Percentiles rank a stretch among this genome's conserved stretches.
These are phyloP conservation scores for Heterobasidion occidentale DNA, from an alignment of 1,284 basidiomycete genomes.

Conservation along the genomic window DNA sequence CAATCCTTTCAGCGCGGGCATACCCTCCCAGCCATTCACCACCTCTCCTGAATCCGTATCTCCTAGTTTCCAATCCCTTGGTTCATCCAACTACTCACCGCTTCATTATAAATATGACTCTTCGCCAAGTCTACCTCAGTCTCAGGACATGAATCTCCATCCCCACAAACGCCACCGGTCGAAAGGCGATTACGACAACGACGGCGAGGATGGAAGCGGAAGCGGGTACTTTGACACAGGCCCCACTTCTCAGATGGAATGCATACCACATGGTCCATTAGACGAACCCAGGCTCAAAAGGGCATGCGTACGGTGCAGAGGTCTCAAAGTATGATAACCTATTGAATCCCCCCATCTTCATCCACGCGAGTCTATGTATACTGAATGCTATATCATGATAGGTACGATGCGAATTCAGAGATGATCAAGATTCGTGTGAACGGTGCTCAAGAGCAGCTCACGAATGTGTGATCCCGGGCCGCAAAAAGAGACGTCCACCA, in stretches of 20 bases:
- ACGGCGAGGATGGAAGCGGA: slow-evolving; percentile 26
- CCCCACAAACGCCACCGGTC: slow-evolving; percentile 22
- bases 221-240: slow-evolving; percentile 6
- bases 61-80: background rate
- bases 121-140: background rate
- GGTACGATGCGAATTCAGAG: slow-evolving; percentile 67
- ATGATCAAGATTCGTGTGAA: slow-evolving; percentile 61
- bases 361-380: background rate
- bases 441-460: slow-evolving; percentile 59
- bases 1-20: background rate
- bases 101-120: background rate
- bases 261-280: background rate
- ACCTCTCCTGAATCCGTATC: background rate
- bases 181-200: slow-evolving; percentile 35
- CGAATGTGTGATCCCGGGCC: slow-evolving; percentile 68
- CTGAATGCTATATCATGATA: slow-evolving; percentile 9
- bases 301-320: slow-evolving; percentile 68
- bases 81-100: background rate
- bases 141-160: background rate
- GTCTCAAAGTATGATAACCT: slow-evolving; percentile 45
- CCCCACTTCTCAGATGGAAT: background rate
- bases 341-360: background rate
- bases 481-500: slow-evolving; percentile 66
- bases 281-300: background rate
- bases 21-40: background rate